A percentile compares a stretch with the other conserved stretches of the same genome.
Conservation (phyloP, 768 basidiomycete species). For the Suillus weaverae region DNA sequence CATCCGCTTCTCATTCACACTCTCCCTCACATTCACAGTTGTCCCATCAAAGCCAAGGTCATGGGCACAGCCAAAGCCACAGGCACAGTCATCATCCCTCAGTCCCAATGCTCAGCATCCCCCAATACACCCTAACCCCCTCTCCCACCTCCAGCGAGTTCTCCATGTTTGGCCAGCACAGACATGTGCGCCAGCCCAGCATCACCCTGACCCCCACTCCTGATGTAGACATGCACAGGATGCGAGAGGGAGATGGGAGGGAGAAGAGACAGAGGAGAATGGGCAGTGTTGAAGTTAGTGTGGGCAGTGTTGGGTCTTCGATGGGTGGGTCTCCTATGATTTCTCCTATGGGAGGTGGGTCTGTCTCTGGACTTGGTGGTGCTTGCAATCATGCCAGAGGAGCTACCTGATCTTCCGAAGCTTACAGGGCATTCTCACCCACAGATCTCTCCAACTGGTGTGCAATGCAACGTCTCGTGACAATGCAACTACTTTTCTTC, state of each 20-base stretch:
- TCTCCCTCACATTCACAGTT: slow-evolving; percentile 18
- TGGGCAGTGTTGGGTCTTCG: background rate
- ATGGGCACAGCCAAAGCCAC: background rate
- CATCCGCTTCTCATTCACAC: slow-evolving; percentile 13
- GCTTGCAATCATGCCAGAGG: too few species aligned
- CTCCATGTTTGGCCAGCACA: slow-evolving; percentile 19
- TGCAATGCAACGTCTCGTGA: too few species aligned
- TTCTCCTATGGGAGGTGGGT: background rate
- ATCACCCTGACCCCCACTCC: slow-evolving; percentile 26
- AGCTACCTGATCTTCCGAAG: too few species aligned
- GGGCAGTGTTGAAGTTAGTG: slow-evolving; percentile 7
- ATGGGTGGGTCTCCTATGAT: too few species aligned
- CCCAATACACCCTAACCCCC: slow-evolving; percentile 26
- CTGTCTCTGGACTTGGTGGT: slow-evolving; percentile 13
- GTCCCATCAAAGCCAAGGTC: background rate
- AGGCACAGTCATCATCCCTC: slow-evolving; percentile 19
- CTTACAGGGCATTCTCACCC: too few species aligned
- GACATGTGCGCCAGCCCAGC: slow-evolving; percentile 31
- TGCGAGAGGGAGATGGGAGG: slow-evolving; percentile 18
- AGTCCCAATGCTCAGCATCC: slow-evolving; percentile 28
- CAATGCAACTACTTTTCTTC: too few species aligned
- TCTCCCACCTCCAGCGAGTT: slow-evolving; percentile 30
- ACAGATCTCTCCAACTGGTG: too few species aligned
- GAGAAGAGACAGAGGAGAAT: slow-evolving; percentile 27
- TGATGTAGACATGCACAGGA: slow-evolving; percentile 16